Evolutionary conservation across 1,284 basidiomycete species (phyloP), one percentile per base, ranked within the genome.

Genomic region (Ganoderma boninense): DNA sequence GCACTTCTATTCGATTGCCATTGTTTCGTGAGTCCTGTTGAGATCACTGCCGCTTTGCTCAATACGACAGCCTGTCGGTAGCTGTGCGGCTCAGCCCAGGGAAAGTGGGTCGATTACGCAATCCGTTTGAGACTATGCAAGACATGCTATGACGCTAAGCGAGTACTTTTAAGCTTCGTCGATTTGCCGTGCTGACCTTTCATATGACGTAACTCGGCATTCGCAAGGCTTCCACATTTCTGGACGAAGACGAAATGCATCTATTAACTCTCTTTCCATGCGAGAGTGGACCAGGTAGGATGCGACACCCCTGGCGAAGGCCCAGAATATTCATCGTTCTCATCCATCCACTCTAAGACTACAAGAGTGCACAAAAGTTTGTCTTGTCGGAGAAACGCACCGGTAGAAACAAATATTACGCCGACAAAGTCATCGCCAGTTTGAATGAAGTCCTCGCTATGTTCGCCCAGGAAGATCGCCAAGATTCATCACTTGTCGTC

Each of bases 1-100:
- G 64, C 73, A 10, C 62, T 79, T 38, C 35, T 79, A 8, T 80
- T 78, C 64, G 74, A 72, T 40, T 49, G 61, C 5, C 26, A 43
- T 13, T 76, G 75, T 42, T 49, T 69, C 16, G 75, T 73, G 20
- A 61, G 71, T 71, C 29, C 29, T 11, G 4, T 13, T 56, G 14
- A 26, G 4, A 32, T 29, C 54, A 5, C 2, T 32, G 5, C 16
- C 26, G 10, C 8, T n/a, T 23, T 54, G 49, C n/a, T 26, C 23
- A 2, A 26, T 29, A 11, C 26, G 16, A 56, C 26, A 23, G 18
- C 57, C n/a, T 4, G 23, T 7, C 23, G 8, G 13, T 52, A 66
- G 54, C 16, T 61, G 18, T 74, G 72, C 42, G 69, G 69, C 18
- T 43, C 16, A 6, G 46, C 42, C 6, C 61, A 68, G 13, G 60